A percentile compares a stretch with the other conserved stretches of the same genome.
Evolutionary conservation across 441 rosid species (phyloP).

Genomic region (Eruca vesicaria): DNA sequence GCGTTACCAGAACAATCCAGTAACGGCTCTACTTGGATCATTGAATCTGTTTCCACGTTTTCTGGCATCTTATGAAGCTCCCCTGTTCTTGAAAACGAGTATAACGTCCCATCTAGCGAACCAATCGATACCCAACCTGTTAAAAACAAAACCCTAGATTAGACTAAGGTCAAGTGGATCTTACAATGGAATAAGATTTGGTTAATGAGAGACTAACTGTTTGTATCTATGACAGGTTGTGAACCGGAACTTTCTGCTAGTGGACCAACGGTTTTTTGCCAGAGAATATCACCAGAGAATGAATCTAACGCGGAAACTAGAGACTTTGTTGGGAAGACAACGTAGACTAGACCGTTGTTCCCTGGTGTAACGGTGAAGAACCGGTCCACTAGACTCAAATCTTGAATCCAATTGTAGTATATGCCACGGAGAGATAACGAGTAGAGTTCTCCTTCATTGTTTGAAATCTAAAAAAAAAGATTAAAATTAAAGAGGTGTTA

Average conservation of each 20-base stretch:
- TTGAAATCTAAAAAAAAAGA: constrained; percentile 58
- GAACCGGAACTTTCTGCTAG: constrained; percentile 41
- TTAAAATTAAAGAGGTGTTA: background rate
- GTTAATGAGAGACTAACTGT: constrained; percentile 42
- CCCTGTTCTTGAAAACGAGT: constrained; percentile 74
- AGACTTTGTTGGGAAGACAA: constrained; percentile 52
- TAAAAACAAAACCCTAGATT: background rate
- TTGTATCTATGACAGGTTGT: constrained; percentile 59
- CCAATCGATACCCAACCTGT: constrained; percentile 83
- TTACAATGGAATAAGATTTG: background rate
- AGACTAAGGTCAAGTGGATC: background rate
- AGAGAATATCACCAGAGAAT: constrained; percentile 58
- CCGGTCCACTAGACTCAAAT: constrained; percentile 59
- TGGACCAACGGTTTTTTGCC: constrained; percentile 75
- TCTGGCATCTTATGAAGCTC: constrained; percentile 49
- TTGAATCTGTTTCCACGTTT: constrained; percentile 38
- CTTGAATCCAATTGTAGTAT: constrained; percentile 71
- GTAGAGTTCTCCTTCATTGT: constrained; percentile 71
- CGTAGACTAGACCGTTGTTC: constrained; percentile 70
- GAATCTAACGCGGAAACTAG: constrained; percentile 64
- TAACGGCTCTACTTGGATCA: constrained; percentile 60
- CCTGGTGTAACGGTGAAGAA: constrained; percentile 66
- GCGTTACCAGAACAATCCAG: constrained; percentile 80
- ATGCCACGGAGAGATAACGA: constrained; percentile 67
- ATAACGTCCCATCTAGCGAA: constrained; percentile 79